Evolutionary conservation across 331 rosid genomes (phyloP), one percentile per base, ranked within the genome.

Genomic region (Erythrophleum ivorense): DNA sequence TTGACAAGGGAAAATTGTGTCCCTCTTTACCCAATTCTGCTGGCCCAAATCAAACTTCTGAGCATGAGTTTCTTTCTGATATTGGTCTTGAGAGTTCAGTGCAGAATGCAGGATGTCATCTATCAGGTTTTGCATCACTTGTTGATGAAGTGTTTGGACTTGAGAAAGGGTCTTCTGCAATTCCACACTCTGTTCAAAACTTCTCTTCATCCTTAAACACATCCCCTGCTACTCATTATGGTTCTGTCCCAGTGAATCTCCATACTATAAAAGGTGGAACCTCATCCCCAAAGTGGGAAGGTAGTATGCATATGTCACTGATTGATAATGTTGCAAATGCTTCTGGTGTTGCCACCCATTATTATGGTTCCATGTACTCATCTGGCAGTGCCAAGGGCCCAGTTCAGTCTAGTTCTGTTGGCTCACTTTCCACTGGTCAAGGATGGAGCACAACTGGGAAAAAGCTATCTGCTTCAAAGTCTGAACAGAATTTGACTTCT

Each of bases 401-500:
- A 14, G 85, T 89, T 50, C 97, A 88, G 57, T 88, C 98, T 53
- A 73, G 85, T 81, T 92, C 98, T 72, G 88, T 84, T 78, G 91
- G 97, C 83, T 84, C 91, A 43, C 73, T 88, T 54, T 77, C 97
- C 80, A 69, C 94, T 73, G 89, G 87, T 54, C 81, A 85, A 50
- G 97, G 91, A 85, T 90, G 98, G 91, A 84, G 83, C 80, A 65
- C 83, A 57, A 57, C 87, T 53, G 87, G 83, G 71, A 96, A 81
- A 84, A 88, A 82, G 77, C 79, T 96, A 58, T 85, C 97, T 85
- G 86, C 90, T 81, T 96, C 99, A 80, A 96, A 96, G 73, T 96
- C 99, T 80, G 98, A 96, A 68, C 99, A 96, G 88, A 98, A 94
- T 91, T 85, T 96, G 87, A 84, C 94, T 80, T 92, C 98, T 50